These are phyloP conservation scores for Lachnellula subtilissima DNA, from an alignment of 2,329 filamentous ascomycete genomes.

Conservation along the genomic window DNA sequence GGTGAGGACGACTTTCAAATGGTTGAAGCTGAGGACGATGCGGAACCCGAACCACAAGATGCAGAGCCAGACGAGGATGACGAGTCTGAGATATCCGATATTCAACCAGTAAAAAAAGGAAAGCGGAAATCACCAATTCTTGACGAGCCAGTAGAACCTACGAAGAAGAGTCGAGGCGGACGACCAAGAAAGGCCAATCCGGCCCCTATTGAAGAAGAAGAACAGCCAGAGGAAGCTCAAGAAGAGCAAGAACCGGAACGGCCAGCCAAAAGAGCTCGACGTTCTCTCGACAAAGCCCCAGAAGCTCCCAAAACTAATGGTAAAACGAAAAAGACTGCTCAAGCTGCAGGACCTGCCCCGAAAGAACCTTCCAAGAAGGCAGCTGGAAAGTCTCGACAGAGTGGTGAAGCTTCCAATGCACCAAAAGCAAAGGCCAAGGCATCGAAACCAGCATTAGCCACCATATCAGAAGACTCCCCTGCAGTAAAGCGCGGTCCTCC, in stretches of 20 bases:
- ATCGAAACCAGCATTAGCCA: conserved; percentile 18
- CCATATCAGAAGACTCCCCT: conserved; percentile 26
- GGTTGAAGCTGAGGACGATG: conserved; percentile 20
- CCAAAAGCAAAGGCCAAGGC: conserved; percentile 11
- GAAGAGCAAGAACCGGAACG: conserved; percentile 22
- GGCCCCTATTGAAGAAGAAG: conserved; percentile 6
- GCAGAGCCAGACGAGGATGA: conserved; percentile 18
- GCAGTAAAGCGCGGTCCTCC: conserved; percentile 30
- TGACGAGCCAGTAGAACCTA: conserved; percentile 7
- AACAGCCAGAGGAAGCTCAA: neutral
- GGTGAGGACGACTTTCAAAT: conserved; percentile 31
- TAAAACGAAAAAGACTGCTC: conserved; percentile 22
- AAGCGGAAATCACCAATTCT: conserved; percentile 18
- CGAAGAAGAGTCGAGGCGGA: conserved; percentile 13
- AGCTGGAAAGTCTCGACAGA: conserved; percentile 19
- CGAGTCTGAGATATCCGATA: conserved; percentile 20
- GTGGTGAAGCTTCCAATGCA: conserved; percentile 5
- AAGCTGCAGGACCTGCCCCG: conserved; percentile 9
- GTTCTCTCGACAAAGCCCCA: conserved; percentile 9
- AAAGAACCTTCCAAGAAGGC: conserved; percentile 8
- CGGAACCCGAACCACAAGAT: conserved; percentile 9
- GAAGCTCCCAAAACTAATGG: conserved; percentile 25
- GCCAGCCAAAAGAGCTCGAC: conserved; percentile 12
- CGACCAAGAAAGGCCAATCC: conserved; percentile 23
- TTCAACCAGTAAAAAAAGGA: conserved; percentile 18